phyloP scores from a whole-genome alignment of 192 early-diverging fungal genomes.

The Backusella westeae region DNA sequence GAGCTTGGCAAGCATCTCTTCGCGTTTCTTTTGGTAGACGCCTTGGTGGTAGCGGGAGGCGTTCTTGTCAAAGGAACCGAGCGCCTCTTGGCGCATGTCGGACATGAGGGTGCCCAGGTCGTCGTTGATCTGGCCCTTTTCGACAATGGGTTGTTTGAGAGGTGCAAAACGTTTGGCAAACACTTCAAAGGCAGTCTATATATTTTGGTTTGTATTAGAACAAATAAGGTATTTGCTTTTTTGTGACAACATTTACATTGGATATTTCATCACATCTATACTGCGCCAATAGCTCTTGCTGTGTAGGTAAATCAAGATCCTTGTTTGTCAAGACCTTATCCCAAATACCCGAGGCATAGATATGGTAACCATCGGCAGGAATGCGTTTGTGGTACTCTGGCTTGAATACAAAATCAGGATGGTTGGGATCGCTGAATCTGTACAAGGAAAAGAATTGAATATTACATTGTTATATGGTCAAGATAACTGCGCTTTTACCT shows the following conservation, averaged over 20 bases:
- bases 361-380: constrained; percentile 93
- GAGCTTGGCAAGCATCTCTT: constrained; percentile 76
- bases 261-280: constrained; percentile 98
- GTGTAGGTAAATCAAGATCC: constrained; percentile 97
- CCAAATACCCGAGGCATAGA: constrained; percentile 94
- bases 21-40: constrained; percentile 86
- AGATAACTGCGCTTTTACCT: constrained; percentile 39
- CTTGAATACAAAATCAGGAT: constrained; percentile 82
- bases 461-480: too few species aligned
- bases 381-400: constrained; percentile 86
- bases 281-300: constrained; percentile 96
- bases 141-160: constrained; percentile 64
- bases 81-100: constrained; percentile 52
- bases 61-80: constrained; percentile 81
- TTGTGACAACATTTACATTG: constrained; percentile 24
- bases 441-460: neutral
- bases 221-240: too few species aligned
- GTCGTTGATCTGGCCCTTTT: constrained; percentile 75
- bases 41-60: constrained; percentile 87
- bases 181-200: constrained; percentile 58
- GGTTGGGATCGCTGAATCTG: constrained; percentile 67
- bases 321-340: constrained; percentile 93
- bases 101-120: constrained; percentile 69
- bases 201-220: neutral
- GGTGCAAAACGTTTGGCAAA: constrained; percentile 66